Base-by-base conservation (phyloP, 129 eudicot species). In the Tagetes erecta region DNA sequence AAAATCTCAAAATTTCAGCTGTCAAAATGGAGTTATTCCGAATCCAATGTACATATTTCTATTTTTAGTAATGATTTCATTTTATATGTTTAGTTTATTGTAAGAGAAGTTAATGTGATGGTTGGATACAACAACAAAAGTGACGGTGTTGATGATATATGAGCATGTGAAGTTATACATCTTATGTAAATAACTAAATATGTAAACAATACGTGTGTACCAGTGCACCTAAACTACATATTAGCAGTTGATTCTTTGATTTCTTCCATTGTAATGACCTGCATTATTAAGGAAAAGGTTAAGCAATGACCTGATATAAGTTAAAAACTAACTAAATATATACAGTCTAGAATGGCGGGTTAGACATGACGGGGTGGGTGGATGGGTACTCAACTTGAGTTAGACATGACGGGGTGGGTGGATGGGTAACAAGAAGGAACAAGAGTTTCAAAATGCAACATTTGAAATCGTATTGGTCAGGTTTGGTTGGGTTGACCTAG, bases 231-330 rank as follows among this genome's bases (percentile, higher is more conserved):
- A 58, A 58, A 6, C 82, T 82, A 92, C 91, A 92, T 92, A 65
- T 87, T 87, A 42, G 89, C 85, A 30, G 97, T 92, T 56, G 81
- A 80, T 82, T 92, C 97, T 80, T 67, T 79, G 56, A 92, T 92
- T 84, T 92, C 97, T 9, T 89, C 97, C 80, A 76, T 53, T 45
- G 91, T 35, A 47, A 92, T 89, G 40, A 69, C 69, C 97, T 92
- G 96, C 91, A 80, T 39, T 60, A 60, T 60, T 4, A 2, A 60
- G 1, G 44, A 27, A 60, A 12, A 60, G 41, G 41, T 60, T 70
- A 82, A 20, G 8, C 51, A 66, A 44, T 64, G 38, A 6, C 47
- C 7, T 5, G 27, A 8, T 33, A 58, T 35, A 33, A 8, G 3
- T 59, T 33, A 34, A 27, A 27, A 56, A 27, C 0, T 27, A 56